A percentile compares a stretch with the other conserved stretches of the same genome.
These are phyloP conservation scores for Suillus americanus DNA, from an alignment of 768 basidiomycete species.

Conservation along the genomic window DNA sequence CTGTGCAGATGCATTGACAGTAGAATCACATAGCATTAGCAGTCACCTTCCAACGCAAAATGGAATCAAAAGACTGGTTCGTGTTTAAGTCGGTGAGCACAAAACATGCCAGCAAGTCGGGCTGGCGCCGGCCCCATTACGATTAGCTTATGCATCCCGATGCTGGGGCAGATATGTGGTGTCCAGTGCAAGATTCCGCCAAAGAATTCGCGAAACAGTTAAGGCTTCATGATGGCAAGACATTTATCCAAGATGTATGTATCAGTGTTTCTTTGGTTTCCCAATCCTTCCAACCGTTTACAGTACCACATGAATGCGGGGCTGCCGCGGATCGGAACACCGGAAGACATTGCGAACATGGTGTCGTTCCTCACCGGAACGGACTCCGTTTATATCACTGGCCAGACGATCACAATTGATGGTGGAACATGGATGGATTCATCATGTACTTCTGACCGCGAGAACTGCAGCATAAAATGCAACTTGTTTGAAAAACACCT, in stretches of 20 bases:
- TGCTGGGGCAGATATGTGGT: not conserved
- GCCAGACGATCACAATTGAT: slow-evolving; percentile 11
- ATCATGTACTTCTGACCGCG: not conserved
- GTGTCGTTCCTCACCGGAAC: slow-evolving; percentile 33
- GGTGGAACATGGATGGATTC: not conserved
- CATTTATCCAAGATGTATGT: not conserved
- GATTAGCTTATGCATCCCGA: not conserved
- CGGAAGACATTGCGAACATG: slow-evolving; percentile 25
- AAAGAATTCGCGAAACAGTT: not conserved
- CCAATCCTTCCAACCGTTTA: not conserved
- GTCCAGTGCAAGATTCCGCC: not conserved
- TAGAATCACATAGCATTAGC: no score
- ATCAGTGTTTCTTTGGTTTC: not conserved
- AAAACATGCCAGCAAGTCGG: no score
- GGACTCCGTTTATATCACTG: slow-evolving; percentile 29
- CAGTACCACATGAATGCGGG: slow-evolving; percentile 14
- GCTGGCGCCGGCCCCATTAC: no score
- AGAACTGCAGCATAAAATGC: not conserved
- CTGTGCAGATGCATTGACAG: no score
- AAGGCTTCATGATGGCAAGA: not conserved
- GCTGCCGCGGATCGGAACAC: not conserved
- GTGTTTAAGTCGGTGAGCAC: no score
- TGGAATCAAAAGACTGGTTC: no score
- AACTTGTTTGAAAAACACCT: not conserved
- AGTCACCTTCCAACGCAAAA: no score